These are phyloP conservation scores for Blastocystis sp. DNA, from an alignment of 352 stramenopile species.

Conservation along the genomic window DNA sequence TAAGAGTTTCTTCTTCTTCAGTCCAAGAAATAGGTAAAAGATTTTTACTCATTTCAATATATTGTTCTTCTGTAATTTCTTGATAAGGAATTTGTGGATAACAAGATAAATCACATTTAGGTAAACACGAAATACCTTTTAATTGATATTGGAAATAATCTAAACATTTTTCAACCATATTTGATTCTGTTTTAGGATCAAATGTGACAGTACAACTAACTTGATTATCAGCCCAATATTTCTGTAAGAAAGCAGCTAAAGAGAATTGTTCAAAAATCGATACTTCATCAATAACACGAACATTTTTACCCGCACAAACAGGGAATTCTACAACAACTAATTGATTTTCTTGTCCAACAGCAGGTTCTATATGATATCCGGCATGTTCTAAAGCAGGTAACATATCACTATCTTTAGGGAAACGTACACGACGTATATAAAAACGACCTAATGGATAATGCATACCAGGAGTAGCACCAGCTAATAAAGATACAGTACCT, in stretches of 20 bases:
- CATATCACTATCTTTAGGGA: slow-evolving; percentile 60
- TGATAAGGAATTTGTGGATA: slow-evolving; percentile 73
- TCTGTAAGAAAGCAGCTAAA: slow-evolving; percentile 68
- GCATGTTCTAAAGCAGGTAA: slow-evolving; percentile 52
- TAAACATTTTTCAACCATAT: slow-evolving; percentile 57
- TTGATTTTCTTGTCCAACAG: slow-evolving; percentile 43
- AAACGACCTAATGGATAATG: slow-evolving; percentile 71
- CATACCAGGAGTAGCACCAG: slow-evolving; percentile 67
- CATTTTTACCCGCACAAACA: slow-evolving; percentile 59
- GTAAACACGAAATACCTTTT: slow-evolving; percentile 69
- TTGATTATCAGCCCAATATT: slow-evolving; percentile 73
- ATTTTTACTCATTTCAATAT: slow-evolving; percentile 42
- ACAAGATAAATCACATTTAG: slow-evolving; percentile 53
- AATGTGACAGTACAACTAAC: slow-evolving; percentile 77
- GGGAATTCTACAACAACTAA: slow-evolving; percentile 70
- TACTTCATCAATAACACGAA: slow-evolving; percentile 60
- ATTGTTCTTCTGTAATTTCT: slow-evolving; percentile 55
- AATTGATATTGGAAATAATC: slow-evolving; percentile 76
- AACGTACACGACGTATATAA: slow-evolving; percentile 66
- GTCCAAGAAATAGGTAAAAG: slow-evolving; percentile 37
- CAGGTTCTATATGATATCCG: slow-evolving; percentile 59
- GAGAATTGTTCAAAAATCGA: slow-evolving; percentile 71
- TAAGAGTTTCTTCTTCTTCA: background rate
- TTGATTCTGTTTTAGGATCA: slow-evolving; percentile 58
- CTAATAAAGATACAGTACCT: slow-evolving; percentile 69